phyloP scores from a whole-genome alignment of 495 filamentous ascomycete genomes.

The Annulohypoxylon bovei region DNA sequence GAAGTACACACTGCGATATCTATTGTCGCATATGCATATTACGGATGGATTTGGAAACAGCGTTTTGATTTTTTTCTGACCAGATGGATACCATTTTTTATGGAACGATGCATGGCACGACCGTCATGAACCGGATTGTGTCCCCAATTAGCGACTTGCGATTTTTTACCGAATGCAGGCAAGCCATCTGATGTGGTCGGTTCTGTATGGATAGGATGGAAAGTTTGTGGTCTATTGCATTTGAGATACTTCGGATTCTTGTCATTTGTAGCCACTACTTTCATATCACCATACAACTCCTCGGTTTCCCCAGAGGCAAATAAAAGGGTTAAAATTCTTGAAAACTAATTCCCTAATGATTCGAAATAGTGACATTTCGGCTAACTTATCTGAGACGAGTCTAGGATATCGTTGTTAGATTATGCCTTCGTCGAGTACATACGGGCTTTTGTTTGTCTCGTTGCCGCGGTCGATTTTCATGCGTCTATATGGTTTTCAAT shows the following conservation, averaged over 20 bases:
- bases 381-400: background rate
- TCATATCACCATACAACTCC: background rate
- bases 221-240: background rate
- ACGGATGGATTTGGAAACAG: conserved; percentile 19
- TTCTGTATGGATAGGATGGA: background rate
- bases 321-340: background rate
- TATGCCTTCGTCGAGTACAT: background rate
- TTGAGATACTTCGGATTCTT: background rate
- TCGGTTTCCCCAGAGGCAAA: background rate
- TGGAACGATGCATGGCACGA: background rate
- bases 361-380: background rate
- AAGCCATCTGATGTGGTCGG: background rate
- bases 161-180: background rate
- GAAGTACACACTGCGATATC: background rate
- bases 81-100: conserved; percentile 25
- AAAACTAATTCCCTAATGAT: background rate
- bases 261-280: background rate
- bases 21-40: conserved; percentile 16
- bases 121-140: background rate
- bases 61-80: conserved; percentile 14
- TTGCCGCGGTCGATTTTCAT: background rate
- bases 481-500: background rate
- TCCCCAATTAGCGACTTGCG: background rate
- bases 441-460: background rate
- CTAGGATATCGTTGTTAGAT: background rate